Evolutionary conservation across 2,329 filamentous ascomycete genomes (phyloP).

Genomic region (Penicillium sp.): DNA sequence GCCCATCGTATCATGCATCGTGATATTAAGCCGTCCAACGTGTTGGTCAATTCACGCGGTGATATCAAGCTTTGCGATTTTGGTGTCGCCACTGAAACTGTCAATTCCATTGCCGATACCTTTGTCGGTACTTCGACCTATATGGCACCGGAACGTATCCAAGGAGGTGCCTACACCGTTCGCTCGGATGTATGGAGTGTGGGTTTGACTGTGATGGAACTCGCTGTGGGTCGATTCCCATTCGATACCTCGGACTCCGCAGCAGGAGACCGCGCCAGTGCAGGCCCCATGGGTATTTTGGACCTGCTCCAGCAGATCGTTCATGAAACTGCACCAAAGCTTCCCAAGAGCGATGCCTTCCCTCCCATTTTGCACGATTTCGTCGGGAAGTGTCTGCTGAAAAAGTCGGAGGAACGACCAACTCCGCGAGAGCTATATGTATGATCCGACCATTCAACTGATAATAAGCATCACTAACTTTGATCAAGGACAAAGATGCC

Average conservation of each 20-base stretch:
- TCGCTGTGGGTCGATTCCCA: constrained; percentile 95
- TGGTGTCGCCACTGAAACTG: constrained; percentile 94
- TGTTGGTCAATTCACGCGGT: constrained; percentile 89
- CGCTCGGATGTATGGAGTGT: constrained; percentile 99
- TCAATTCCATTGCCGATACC: constrained; percentile 96
- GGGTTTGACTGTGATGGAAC: constrained; percentile 89
- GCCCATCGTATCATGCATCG: constrained; percentile 98
- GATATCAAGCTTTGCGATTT: constrained; percentile 98
- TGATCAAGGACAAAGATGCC: constrained; percentile 74
- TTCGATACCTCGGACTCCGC: constrained; percentile 81
- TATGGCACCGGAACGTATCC: constrained; percentile 97
- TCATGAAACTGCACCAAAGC: constrained; percentile 85
- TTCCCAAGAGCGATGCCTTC: constrained; percentile 97
- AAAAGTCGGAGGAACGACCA: constrained; percentile 81
- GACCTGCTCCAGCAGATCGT: constrained; percentile 97
- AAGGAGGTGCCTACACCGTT: constrained; percentile 94
- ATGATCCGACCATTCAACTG: constrained; percentile 38
- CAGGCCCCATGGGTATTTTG: constrained; percentile 84
- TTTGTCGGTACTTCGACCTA: constrained; percentile 99
- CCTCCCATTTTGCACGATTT: constrained; percentile 93
- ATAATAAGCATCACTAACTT: constrained; percentile 7
- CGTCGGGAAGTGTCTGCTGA: constrained; percentile 92
- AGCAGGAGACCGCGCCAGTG: constrained; percentile 64
- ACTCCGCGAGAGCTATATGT: constrained; percentile 93
- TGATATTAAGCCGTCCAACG: constrained; percentile 98